Conservation (phyloP, 176 grass and related monocot genomes). For the Secale cereale region DNA sequence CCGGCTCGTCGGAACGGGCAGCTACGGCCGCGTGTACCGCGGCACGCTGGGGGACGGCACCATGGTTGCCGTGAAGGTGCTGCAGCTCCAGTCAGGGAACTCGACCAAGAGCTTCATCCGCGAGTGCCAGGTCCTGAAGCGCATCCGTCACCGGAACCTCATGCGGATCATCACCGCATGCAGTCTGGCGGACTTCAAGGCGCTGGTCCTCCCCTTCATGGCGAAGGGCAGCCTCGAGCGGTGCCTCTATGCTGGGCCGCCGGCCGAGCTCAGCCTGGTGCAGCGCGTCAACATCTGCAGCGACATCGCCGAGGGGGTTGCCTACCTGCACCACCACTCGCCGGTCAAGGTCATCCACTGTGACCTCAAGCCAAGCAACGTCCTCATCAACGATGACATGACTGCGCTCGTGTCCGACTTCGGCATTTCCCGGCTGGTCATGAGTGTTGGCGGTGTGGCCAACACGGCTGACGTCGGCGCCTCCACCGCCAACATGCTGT, state of each 20-base stretch:
- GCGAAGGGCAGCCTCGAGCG: constrained; percentile 86
- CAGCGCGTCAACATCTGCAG: constrained; percentile 91
- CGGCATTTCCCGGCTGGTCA: constrained; percentile 70
- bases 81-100: constrained; percentile 79
- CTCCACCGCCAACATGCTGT: constrained; percentile 82
- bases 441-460: constrained; percentile 39
- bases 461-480: constrained; percentile 52
- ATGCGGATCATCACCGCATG: constrained; percentile 92
- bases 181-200: constrained; percentile 91
- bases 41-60: constrained; percentile 63
- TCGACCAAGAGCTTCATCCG: constrained; percentile 88
- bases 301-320: constrained; percentile 86
- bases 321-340: constrained; percentile 92
- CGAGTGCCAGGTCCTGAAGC: constrained; percentile 92
- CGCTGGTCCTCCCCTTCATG: constrained; percentile 95
- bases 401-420: constrained; percentile 94
- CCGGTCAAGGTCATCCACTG: constrained; percentile 93
- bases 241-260: constrained; percentile 48
- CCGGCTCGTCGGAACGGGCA: constrained; percentile 66
- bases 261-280: constrained; percentile 59
- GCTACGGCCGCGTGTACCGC: constrained; percentile 79
- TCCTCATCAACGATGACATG: constrained; percentile 94
- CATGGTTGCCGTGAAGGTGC: constrained; percentile 85
- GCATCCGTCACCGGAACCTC: constrained; percentile 88
- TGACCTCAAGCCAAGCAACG: constrained; percentile 91